Conservation (phyloP, 1,139 yeast genomes). For the Yamadazyma membranifaciens region DNA sequence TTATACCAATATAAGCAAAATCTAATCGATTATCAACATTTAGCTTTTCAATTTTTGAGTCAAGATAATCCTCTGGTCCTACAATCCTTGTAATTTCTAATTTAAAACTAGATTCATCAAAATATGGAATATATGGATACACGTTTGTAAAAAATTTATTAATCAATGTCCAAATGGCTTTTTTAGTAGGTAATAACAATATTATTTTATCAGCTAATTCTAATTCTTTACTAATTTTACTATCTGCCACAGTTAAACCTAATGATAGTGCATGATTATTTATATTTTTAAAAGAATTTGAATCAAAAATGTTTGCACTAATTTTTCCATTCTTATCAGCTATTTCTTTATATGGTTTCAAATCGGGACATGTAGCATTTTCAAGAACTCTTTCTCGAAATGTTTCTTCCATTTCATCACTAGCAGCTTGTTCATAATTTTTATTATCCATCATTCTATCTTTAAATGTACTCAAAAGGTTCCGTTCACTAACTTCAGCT, state of each 20-base stretch:
- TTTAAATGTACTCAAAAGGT: neutral
- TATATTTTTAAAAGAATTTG: constrained; percentile 4
- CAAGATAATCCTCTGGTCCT: constrained; percentile 24
- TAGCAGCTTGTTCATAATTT: neutral
- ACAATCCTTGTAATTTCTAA: constrained; percentile 24
- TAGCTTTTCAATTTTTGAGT: constrained; percentile 18
- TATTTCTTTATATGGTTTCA: constrained; percentile 5
- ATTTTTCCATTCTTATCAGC: neutral
- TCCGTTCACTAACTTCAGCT: too few relatives aligned
- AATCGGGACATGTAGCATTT: neutral
- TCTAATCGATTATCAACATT: constrained; percentile 29
- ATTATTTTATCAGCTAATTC: constrained; percentile 34
- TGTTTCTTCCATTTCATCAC: neutral
- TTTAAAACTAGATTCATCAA: constrained; percentile 40
- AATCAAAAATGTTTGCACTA: too few relatives aligned
- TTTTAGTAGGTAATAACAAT: constrained; percentile 42
- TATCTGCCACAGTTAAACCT: constrained; percentile 27
- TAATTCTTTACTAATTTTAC: constrained; percentile 30
- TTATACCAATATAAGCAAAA: constrained; percentile 30
- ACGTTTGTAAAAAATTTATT: constrained; percentile 44
- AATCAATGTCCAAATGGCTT: constrained; percentile 46
- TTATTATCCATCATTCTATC: constrained; percentile 1
- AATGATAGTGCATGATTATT: constrained; percentile 20
- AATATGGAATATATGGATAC: constrained; percentile 48
- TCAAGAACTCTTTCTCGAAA: constrained; percentile 2